Percentiles rank a stretch among this genome's conserved stretches.
Evolutionary conservation across 441 rosid genomes (phyloP).

Genomic region (Erysimum cheiri): DNA sequence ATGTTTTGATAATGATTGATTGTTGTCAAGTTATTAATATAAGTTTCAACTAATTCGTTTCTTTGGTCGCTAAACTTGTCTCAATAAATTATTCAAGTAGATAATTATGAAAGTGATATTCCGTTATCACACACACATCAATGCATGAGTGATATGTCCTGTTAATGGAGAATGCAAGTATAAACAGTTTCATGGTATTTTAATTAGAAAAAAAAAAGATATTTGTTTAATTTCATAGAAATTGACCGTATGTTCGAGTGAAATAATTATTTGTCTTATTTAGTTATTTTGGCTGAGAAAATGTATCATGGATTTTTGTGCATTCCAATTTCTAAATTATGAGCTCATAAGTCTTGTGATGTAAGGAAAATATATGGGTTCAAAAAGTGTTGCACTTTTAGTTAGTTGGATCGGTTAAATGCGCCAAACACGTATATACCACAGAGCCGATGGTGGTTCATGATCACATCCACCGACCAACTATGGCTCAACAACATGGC

Average conservation of each 20-base stretch:
- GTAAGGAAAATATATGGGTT: slow-evolving; percentile 4
- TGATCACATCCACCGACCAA: slow-evolving; percentile 32
- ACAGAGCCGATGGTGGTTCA: slow-evolving; percentile 24
- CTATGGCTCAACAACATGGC: slow-evolving; percentile 31
- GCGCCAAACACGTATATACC: slow-evolving; percentile 27
- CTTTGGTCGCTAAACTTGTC: slow-evolving; percentile 36
- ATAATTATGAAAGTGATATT: slow-evolving; percentile 33
- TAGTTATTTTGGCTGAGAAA: not conserved
- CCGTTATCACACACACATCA: slow-evolving; percentile 37
- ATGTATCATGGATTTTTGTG: not conserved
- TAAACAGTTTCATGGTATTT: not conserved
- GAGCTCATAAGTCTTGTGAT: slow-evolving; percentile 3
- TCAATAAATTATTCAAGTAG: slow-evolving; percentile 18
- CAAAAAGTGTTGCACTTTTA: slow-evolving; percentile 22
- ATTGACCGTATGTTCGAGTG: slow-evolving; percentile 2
- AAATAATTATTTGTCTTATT: slow-evolving; percentile 6
- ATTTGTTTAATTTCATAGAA: not conserved
- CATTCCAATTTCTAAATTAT: no score
- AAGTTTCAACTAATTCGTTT: slow-evolving; percentile 43
- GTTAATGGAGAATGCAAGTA: slow-evolving; percentile 4
- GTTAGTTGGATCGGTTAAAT: slow-evolving; percentile 32
- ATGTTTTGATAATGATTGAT: slow-evolving; percentile 22
- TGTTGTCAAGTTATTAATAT: slow-evolving; percentile 27
- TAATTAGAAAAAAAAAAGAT: not conserved
- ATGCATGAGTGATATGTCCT: slow-evolving; percentile 26